phyloP scores from a whole-genome alignment of 2,329 filamentous ascomycete genomes.

The Knufia petricola region DNA sequence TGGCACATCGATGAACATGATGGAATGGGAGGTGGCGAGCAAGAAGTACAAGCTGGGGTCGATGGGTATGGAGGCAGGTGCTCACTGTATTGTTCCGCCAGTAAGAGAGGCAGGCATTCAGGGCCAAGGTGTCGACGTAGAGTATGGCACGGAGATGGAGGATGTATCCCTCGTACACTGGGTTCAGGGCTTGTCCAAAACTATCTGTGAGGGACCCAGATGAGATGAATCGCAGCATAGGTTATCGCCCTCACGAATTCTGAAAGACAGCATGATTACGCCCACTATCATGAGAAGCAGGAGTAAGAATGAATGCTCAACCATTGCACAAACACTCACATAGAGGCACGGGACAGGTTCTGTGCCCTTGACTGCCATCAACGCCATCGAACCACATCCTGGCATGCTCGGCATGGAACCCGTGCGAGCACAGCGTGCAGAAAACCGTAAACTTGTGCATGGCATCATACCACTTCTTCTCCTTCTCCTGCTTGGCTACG shows the following conservation, averaged over 20 bases:
- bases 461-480: constrained; percentile 29
- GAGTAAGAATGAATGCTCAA: constrained; percentile 7
- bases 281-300: background rate
- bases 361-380: constrained; percentile 28
- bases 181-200: too few species aligned
- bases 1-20: too few species aligned
- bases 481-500: constrained; percentile 5
- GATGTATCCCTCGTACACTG: background rate
- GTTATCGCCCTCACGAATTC: too few species aligned
- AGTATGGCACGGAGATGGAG: background rate
- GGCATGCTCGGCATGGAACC: constrained; percentile 55
- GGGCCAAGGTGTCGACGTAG: too few species aligned
- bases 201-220: too few species aligned
- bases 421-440: constrained; percentile 55
- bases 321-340: constrained; percentile 44
- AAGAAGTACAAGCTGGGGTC: too few species aligned
- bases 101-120: too few species aligned
- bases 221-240: too few species aligned
- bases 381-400: constrained; percentile 46
- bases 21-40: background rate
- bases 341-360: constrained; percentile 46
- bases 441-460: constrained; percentile 50
- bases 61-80: too few species aligned
- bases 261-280: background rate
- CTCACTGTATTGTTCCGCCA: too few species aligned